Conservation (phyloP, 495 filamentous ascomycete genomes). For the Cairneyella variabilis region DNA sequence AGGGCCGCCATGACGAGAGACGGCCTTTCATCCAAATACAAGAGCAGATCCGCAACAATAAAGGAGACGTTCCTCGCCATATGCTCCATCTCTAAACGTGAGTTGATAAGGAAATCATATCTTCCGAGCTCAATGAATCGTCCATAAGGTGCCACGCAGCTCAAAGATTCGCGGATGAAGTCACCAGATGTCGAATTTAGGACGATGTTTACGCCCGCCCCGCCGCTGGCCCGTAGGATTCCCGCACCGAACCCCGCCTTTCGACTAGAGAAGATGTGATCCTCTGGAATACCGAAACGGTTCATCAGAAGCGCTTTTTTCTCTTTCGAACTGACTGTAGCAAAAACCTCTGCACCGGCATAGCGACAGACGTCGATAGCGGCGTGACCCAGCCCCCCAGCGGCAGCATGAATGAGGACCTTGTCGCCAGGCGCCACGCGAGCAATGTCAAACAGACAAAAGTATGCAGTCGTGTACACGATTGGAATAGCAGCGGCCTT, state of each 20-base stretch:
- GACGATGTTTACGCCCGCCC: constrained; percentile 51
- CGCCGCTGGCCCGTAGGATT: constrained; percentile 38
- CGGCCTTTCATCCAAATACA: not conserved
- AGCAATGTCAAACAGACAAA: constrained; percentile 45
- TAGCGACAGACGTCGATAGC: constrained; percentile 50
- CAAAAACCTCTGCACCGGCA: constrained; percentile 41
- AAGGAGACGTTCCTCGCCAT: constrained; percentile 25
- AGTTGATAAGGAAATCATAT: constrained; percentile 27
- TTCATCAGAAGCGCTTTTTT: constrained; percentile 47
- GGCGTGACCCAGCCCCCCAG: constrained; percentile 57
- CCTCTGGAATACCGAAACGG: constrained; percentile 41
- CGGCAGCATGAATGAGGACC: constrained; percentile 55
- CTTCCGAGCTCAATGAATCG: constrained; percentile 45
- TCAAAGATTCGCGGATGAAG: constrained; percentile 38
- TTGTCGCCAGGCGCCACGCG: constrained; percentile 31
- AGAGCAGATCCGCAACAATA: not conserved
- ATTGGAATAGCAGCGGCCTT: constrained; percentile 52
- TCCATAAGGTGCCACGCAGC: constrained; percentile 46
- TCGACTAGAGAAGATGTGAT: constrained; percentile 48
- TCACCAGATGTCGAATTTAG: constrained; percentile 49
- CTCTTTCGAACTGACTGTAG: constrained; percentile 47
- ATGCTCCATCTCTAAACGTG: constrained; percentile 34
- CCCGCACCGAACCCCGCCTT: constrained; percentile 36
- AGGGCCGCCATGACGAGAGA: not conserved
- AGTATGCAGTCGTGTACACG: constrained; percentile 53